A percentile compares a stretch with the other conserved stretches of the same genome.
Evolutionary conservation across 345 rosid genomes (phyloP).

Genomic region (Schrenkiella parvula): DNA sequence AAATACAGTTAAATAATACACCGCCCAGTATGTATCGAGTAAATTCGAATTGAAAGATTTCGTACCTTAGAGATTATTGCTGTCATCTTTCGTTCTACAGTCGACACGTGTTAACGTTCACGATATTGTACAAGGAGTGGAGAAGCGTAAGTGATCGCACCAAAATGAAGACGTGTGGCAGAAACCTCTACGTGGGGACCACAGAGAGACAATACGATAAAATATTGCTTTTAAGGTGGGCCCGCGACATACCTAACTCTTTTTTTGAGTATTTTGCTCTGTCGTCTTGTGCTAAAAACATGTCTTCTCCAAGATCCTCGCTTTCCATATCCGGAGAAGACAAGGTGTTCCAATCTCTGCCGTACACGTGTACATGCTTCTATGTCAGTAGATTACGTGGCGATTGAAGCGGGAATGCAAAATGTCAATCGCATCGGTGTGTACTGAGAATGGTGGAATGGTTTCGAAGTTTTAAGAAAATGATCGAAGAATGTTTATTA

Average conservation of each 20-base stretch:
- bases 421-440: not conserved
- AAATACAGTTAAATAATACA: slow-evolving; percentile 3
- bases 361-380: slow-evolving; percentile 19
- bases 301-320: slow-evolving; percentile 29
- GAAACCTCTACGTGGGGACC: not conserved
- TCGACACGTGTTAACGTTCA: slow-evolving; percentile 21
- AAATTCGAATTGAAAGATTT: slow-evolving; percentile 23
- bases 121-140: slow-evolving; percentile 11
- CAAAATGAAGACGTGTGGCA: slow-evolving; percentile 26
- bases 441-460: slow-evolving; percentile 5
- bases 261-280: slow-evolving; percentile 9
- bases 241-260: slow-evolving; percentile 6
- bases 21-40: slow-evolving; percentile 23
- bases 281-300: slow-evolving; percentile 21
- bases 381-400: not conserved
- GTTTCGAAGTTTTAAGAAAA: not conserved
- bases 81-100: not conserved
- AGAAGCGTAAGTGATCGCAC: slow-evolving; percentile 15
- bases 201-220: slow-evolving; percentile 23
- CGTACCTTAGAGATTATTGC: slow-evolving; percentile 20
- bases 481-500: not conserved
- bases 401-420: not conserved
- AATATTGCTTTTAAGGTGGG: slow-evolving; percentile 29
- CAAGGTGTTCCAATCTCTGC: not conserved
- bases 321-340: slow-evolving; percentile 30